phyloP scores from a whole-genome alignment of 2,329 filamentous ascomycete species.

The Tolypocladium endophyticum region DNA sequence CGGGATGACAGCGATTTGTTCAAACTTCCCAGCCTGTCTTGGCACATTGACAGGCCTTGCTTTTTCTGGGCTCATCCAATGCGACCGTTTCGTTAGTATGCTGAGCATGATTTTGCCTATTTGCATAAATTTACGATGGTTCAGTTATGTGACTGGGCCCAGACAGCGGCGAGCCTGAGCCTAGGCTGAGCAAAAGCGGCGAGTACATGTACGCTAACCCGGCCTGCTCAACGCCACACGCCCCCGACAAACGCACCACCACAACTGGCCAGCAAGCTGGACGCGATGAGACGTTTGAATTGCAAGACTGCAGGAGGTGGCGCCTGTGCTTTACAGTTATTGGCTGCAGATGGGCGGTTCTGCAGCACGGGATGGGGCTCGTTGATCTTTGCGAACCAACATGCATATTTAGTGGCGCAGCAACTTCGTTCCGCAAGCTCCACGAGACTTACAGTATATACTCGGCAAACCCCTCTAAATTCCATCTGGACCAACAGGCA shows the following conservation, averaged over 20 bases:
- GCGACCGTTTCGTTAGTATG: too few species aligned
- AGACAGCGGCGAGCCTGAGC: background rate
- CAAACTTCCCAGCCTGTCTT: too few species aligned
- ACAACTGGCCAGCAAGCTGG: background rate
- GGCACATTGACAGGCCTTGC: too few species aligned
- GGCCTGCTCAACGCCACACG: background rate
- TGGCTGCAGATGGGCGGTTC: background rate
- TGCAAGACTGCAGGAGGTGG: background rate
- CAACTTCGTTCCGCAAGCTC: background rate
- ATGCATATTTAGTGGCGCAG: background rate
- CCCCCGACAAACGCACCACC: background rate
- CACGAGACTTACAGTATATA: background rate
- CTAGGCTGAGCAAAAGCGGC: background rate
- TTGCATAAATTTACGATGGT: too few species aligned
- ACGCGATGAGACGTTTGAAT: background rate
- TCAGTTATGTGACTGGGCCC: background rate
- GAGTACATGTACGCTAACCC: background rate
- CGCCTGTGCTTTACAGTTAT: background rate
- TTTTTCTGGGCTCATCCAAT: too few species aligned
- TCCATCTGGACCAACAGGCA: background rate
- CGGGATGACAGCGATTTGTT: too few species aligned
- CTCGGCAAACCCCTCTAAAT: background rate
- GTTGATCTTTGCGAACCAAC: background rate
- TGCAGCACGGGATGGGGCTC: background rate
- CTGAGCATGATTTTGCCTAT: too few species aligned